Evolutionary conservation across 345 rosid species (phyloP).

Genomic region (Tarenaya hassleriana): DNA sequence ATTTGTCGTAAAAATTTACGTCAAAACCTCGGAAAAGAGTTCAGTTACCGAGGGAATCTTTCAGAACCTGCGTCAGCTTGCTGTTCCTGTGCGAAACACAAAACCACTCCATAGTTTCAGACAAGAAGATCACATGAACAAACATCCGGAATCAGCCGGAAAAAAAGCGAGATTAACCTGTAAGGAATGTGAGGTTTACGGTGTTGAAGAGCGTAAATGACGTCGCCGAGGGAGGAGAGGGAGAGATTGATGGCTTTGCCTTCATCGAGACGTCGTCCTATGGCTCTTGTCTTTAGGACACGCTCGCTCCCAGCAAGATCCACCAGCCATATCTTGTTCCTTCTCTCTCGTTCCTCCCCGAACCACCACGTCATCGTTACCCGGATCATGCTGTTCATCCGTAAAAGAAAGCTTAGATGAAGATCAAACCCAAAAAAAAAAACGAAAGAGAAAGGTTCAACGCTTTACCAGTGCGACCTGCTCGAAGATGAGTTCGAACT

Average conservation of each 20-base stretch:
- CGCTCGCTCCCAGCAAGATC: constrained; percentile 93
- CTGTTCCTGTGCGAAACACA: constrained; percentile 58
- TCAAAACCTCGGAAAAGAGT: background rate
- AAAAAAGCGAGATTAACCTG: too few species aligned
- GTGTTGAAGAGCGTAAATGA: constrained; percentile 65
- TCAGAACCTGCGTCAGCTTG: constrained; percentile 78
- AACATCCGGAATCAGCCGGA: background rate
- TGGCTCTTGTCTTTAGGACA: constrained; percentile 70
- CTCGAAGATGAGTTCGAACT: constrained; percentile 65
- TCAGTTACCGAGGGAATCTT: constrained; percentile 70
- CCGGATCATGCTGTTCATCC: constrained; percentile 54
- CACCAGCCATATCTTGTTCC: constrained; percentile 64
- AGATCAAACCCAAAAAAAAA: constrained; percentile 1
- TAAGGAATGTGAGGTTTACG: constrained; percentile 63
- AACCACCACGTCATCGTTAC: constrained; percentile 53
- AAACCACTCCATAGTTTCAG: background rate
- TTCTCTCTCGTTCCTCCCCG: constrained; percentile 56
- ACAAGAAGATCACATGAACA: constrained; percentile 4
- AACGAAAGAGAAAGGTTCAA: background rate
- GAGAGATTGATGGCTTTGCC: constrained; percentile 87
- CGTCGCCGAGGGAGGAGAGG: constrained; percentile 78
- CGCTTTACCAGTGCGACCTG: constrained; percentile 74
- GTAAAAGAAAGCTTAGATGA: constrained; percentile 1
- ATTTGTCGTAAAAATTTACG: too few species aligned
- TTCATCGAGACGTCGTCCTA: constrained; percentile 80